Conservation (phyloP, 257 asterid species). For the Nyctanthes arbortristis region DNA sequence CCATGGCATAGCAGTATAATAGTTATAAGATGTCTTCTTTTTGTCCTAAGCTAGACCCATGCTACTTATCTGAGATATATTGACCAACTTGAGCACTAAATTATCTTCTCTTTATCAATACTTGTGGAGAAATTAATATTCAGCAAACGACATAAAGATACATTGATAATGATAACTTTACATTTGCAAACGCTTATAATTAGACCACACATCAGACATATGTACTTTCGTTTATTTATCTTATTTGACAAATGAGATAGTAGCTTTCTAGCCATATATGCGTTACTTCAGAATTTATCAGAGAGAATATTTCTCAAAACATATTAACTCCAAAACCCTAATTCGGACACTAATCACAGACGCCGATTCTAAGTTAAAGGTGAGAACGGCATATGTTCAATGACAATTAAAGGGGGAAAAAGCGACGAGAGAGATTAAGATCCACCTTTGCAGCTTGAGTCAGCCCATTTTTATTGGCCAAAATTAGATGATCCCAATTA, state of each 20-base stretch:
- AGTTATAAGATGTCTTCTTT: too few relatives aligned
- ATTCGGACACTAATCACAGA: constrained; percentile 7
- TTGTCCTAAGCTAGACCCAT: too few relatives aligned
- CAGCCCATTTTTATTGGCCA: constrained; percentile 47
- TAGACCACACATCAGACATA: too few relatives aligned
- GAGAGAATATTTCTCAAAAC: constrained; percentile 19
- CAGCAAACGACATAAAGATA: too few relatives aligned
- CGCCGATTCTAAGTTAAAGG: constrained; percentile 14
- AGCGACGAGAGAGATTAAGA: constrained; percentile 16
- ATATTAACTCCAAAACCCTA: constrained; percentile 4
- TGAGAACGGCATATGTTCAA: constrained; percentile 1
- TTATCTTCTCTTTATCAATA: too few relatives aligned
- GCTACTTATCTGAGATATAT: too few relatives aligned
- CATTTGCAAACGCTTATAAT: too few relatives aligned
- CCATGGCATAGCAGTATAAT: too few relatives aligned
- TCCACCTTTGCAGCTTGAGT: constrained; percentile 61
- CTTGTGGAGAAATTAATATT: too few relatives aligned
- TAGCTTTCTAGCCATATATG: background rate
- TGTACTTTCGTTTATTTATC: background rate
- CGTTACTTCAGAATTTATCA: constrained; percentile 28
- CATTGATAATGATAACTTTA: too few relatives aligned
- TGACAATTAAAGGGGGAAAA: background rate
- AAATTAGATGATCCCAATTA: constrained; percentile 43
- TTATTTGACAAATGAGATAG: background rate
- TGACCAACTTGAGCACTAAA: too few relatives aligned